These are phyloP conservation scores for Mollisia scopiformis DNA, from an alignment of 2,329 filamentous ascomycete species.

Conservation along the genomic window DNA sequence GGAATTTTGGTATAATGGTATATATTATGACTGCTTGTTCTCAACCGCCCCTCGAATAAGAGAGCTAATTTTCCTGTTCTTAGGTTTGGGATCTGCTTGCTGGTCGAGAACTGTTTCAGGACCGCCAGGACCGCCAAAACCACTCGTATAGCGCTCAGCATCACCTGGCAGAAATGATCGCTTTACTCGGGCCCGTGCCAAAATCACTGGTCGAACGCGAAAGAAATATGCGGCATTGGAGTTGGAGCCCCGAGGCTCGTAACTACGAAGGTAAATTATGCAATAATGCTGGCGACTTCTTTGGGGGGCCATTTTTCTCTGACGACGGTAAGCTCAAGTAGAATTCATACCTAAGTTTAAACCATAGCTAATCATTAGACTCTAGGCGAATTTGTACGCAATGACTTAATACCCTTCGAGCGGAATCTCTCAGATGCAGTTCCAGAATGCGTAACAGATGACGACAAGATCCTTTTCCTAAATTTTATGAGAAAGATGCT, in stretches of 20 bases:
- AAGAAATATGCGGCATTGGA: conserved; percentile 2
- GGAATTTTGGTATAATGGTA: conserved; percentile 40
- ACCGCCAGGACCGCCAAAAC: too few species aligned
- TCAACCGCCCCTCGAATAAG: too few species aligned
- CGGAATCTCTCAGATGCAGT: conserved; percentile 34
- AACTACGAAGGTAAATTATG: conserved; percentile 34
- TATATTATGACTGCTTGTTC: too few species aligned
- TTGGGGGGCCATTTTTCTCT: conserved; percentile 41
- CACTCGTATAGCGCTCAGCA: too few species aligned
- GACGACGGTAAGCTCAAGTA: conserved; percentile 29
- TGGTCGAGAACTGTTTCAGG: too few species aligned
- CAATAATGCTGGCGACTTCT: conserved; percentile 39
- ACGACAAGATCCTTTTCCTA: conserved; percentile 38
- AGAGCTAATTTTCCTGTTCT: too few species aligned
- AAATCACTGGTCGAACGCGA: conserved; percentile 86
- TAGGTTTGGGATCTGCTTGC: too few species aligned
- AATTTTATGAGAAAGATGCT: conserved; percentile 38
- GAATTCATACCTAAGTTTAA: too few species aligned
- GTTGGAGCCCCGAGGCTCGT: conserved; percentile 69
- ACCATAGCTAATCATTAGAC: too few species aligned
- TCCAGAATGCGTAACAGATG: conserved; percentile 32
- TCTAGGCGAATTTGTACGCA: conserved; percentile 30
- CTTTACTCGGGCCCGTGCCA: conserved; percentile 87
- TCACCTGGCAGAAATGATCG: conserved; percentile 94
- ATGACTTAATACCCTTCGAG: conserved; percentile 35